Conservation (phyloP, 352 stramenopile genomes). For the Thraustochytrium sp. region DNA sequence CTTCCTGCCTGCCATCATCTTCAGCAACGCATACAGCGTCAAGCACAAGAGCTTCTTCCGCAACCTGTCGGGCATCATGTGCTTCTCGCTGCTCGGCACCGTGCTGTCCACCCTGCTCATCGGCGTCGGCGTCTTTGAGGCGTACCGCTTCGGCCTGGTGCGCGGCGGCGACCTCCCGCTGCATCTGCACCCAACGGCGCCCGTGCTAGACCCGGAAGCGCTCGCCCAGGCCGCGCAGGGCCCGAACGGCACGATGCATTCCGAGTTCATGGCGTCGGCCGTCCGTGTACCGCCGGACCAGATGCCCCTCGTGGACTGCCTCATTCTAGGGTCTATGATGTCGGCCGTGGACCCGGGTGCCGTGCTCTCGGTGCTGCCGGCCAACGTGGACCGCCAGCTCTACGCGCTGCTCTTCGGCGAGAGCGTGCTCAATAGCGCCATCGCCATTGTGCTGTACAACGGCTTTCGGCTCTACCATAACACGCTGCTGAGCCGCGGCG, state of each 20-base stretch:
- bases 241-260: too few species aligned
- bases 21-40: slow-evolving; percentile 21
- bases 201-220: not conserved
- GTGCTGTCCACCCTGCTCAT: slow-evolving; percentile 3
- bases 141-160: not conserved
- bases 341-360: slow-evolving; percentile 24
- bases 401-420: slow-evolving; percentile 33
- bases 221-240: too few species aligned
- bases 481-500: not conserved
- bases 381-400: slow-evolving; percentile 27
- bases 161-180: not conserved
- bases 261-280: too few species aligned
- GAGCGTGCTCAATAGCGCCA: slow-evolving; percentile 34
- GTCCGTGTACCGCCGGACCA: not conserved
- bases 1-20: slow-evolving; percentile 39
- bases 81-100: slow-evolving; percentile 17
- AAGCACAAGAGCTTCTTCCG: slow-evolving; percentile 40
- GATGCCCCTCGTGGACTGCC: slow-evolving; percentile 37
- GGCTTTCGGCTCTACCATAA: slow-evolving; percentile 29
- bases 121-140: not conserved
- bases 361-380: slow-evolving; percentile 1
- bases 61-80: slow-evolving; percentile 34
- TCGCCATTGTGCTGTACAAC: slow-evolving; percentile 37
- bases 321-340: slow-evolving; percentile 20
- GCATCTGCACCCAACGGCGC: not conserved